Percentiles rank a stretch among this genome's conserved stretches.
phyloP scores from a whole-genome alignment of 345 rosid species.

The Euclidium syriacum region DNA sequence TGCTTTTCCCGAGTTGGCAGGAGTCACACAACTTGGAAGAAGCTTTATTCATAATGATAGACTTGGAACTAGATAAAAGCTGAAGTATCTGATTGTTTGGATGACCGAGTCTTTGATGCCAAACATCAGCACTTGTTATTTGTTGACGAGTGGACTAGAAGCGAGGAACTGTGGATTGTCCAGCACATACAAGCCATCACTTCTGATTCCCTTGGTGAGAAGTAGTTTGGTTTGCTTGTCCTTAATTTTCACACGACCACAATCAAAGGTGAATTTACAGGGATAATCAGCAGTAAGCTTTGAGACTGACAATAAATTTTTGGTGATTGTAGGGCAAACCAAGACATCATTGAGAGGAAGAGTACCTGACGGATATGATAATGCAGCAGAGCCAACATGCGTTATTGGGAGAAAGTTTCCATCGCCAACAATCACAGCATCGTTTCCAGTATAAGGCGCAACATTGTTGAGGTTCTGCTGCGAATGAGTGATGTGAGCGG shows the following conservation, averaged over 20 bases:
- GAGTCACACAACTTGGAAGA: no score
- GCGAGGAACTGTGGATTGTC: neutral
- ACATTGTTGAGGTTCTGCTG: neutral
- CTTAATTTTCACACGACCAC: neutral
- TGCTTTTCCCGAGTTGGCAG: no score
- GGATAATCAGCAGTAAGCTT: neutral
- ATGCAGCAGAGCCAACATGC: neutral
- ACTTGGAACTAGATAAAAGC: neutral
- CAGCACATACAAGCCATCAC: neutral
- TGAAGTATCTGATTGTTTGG: neutral
- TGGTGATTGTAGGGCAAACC: no score
- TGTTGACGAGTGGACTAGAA: neutral
- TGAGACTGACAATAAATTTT: no score
- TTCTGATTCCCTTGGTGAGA: neutral
- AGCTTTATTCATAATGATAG: neutral
- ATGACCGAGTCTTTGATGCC: neutral
- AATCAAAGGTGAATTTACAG: neutral
- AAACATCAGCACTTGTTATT: neutral
- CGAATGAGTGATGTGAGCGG: neutral
- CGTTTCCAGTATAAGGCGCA: neutral
- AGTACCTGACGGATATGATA: neutral
- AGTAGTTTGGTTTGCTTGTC: neutral
- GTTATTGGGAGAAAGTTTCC: neutral
- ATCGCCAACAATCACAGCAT: neutral
- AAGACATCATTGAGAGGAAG: neutral